Base-by-base conservation (phyloP, 2,329 filamentous ascomycete genomes). In the Teratosphaeria epicoccoides region DNA sequence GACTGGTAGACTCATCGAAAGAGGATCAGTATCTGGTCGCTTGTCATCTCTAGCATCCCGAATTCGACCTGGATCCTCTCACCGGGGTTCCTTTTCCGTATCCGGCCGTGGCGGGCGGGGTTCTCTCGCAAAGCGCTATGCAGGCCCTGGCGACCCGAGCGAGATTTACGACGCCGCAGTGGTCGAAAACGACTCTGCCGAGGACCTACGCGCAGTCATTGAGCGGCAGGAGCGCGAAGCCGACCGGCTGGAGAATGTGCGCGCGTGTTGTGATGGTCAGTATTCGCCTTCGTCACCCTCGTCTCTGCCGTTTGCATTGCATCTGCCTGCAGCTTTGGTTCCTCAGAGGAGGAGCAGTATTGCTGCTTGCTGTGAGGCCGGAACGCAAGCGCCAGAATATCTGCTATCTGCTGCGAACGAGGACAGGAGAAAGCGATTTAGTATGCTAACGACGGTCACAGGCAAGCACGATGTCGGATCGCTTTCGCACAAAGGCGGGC, bases 251-350 rank as follows among this genome's bases (percentile, higher is more conserved):
- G 91, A 97, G 76, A 96, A 98, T 68, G 93, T 98, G 58, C 79
- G 93, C 66, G 90, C 91, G 54, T 98, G 93, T 73, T 98, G 93
- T 70, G 93, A 97, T 79, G 93, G 90, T 91, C 78, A 80, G 84
- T 74, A 52, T 24, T 43, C 22, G 43, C 52, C 46, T 43, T 43
- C 49, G 20, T 37, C 26, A 25, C 44, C 33, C 17, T 5, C 37
- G 7, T 20, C 20, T 23, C 24, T 43, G 33, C 33, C 14, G 9
- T 40, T 40, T 17, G 33, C 33, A 17, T 40, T 20, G 20, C 33
- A 22, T 20, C 20, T 40, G 33, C 33, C 33, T 40, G 14, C 33
- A 40, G 33, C 33, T 17, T n/a, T 40, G 14, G 20, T 20, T 5
- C 33, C 17, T 17, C n/a, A 40, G 33, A 40, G 33, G 33, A 40